Base-by-base conservation (phyloP, 2,329 filamentous ascomycete species). In the Pyrenophora teres region DNA sequence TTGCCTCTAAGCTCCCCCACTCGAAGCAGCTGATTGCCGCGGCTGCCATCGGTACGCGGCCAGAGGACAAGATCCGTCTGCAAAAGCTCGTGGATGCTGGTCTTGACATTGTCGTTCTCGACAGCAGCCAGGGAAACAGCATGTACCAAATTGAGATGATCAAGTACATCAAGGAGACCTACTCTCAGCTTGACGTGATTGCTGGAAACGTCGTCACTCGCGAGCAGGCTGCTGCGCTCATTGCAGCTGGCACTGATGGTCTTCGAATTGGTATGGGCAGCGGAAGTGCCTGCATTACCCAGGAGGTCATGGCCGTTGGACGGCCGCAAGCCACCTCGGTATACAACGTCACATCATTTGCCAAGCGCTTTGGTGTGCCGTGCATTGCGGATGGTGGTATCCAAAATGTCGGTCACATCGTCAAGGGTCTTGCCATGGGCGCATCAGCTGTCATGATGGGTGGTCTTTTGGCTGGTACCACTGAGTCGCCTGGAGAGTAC, bases 91-190 rank as follows among this genome's bases (percentile, higher is more conserved):
- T 96, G 35, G 93, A 97, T 51, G 94, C 94, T 64, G 94, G 94
- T 57, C 84, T 99, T 44, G 94, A 99, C 70, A 89, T 99, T 73
- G 92, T 97, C 63, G 82, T 99, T 66, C 85, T 99, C 46, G 94
- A 99, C 81, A 94, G 89, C 78, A 95, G 90, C 71, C 94, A 99
- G 80, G 94, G 94, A 63, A 97, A 97, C 85, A 94, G 89, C 78
- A 92, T 97, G 82, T 99, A 93, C 83, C 93, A 97, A 81, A 88
- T 97, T 60, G 91, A 96, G 56, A 99, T 99, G 94, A 86, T 99
- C 81, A 92, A 92, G 78, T 97, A 88, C 82, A 83, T 94, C 80
- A 99, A 99, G 83, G 75, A 87, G 64, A 90, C 87, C 65, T 93
- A 87, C 80, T 91, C 93, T 27, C 79, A 81, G 42, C 82, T 99